phyloP scores from a whole-genome alignment of 306 rosid species.

The Prunus mongolica region DNA sequence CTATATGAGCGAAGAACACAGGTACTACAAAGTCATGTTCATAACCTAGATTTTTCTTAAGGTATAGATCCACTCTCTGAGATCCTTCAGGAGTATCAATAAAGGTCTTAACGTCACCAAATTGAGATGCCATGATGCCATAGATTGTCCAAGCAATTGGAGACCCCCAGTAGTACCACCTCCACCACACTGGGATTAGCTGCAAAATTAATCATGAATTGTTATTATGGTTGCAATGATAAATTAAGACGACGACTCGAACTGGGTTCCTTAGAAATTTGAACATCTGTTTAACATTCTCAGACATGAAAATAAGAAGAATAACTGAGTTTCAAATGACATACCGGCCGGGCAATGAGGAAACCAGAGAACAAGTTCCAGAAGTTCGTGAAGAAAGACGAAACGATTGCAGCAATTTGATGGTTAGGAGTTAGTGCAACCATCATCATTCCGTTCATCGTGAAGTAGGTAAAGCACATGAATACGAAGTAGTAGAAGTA shows the following conservation, averaged over 20 bases:
- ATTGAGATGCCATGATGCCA: conserved; percentile 28
- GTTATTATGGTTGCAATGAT: background rate
- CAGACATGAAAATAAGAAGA: background rate
- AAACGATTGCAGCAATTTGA: conserved; percentile 48
- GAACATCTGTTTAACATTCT: background rate
- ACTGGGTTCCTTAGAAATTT: too few relatives aligned
- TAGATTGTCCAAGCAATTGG: conserved; percentile 36
- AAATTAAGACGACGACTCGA: background rate
- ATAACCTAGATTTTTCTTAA: conserved; percentile 20
- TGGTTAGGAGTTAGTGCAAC: conserved; percentile 56
- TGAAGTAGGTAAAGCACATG: conserved; percentile 58
- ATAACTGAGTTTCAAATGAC: conserved; percentile 7
- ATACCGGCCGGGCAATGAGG: conserved; percentile 54
- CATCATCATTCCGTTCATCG: conserved; percentile 69
- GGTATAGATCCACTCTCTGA: conserved; percentile 1
- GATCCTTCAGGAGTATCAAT: background rate
- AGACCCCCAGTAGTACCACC: conserved; percentile 37
- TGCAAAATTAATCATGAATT: conserved; percentile 8
- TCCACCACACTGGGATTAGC: conserved; percentile 37
- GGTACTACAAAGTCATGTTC: conserved; percentile 23
- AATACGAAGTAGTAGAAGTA: conserved; percentile 59
- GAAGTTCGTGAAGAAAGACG: conserved; percentile 46
- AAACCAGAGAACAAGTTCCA: conserved; percentile 82
- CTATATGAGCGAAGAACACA: conserved; percentile 28
- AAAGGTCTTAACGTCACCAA: background rate